phyloP scores from a whole-genome alignment of 805 yeast species.

The Saturnispora silvae region DNA sequence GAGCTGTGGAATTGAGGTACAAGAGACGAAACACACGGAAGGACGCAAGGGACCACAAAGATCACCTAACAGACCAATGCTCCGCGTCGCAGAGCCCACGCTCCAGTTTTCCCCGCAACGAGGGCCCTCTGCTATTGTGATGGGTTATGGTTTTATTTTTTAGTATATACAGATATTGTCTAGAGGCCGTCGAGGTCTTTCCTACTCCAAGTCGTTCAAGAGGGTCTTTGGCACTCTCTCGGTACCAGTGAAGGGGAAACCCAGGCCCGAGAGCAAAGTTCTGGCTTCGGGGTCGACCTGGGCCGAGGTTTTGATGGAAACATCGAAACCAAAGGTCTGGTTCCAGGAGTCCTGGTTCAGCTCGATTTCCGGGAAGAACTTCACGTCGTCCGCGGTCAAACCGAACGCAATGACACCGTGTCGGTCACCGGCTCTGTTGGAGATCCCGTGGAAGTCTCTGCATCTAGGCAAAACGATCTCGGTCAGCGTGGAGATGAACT shows the following conservation, averaged over 20 bases:
- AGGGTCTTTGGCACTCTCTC: constrained; percentile 31
- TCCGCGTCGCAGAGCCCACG: too few species aligned
- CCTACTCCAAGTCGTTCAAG: too few species aligned
- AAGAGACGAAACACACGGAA: too few species aligned
- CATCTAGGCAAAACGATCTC: constrained; percentile 91
- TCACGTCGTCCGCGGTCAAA: constrained; percentile 62
- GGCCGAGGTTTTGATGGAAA: constrained; percentile 79
- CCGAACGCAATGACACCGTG: constrained; percentile 85
- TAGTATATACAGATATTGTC: too few species aligned
- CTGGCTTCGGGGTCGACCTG: constrained; percentile 87
- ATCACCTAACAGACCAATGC: too few species aligned
- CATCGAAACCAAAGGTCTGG: constrained; percentile 71
- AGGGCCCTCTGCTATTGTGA: too few species aligned
- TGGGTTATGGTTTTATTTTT: too few species aligned
- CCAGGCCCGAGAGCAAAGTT: constrained; percentile 68
- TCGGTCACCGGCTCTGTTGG: constrained; percentile 68
- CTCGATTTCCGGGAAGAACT: constrained; percentile 88
- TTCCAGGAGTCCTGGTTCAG: constrained; percentile 86
- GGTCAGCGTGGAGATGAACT: constrained; percentile 74
- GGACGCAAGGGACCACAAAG: too few species aligned
- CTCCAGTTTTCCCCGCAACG: too few species aligned
- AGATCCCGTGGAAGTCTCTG: constrained; percentile 75
- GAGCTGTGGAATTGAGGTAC: too few species aligned
- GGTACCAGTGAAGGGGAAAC: constrained; percentile 62
- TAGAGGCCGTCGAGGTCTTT: too few species aligned